phyloP scores from a whole-genome alignment of 2,329 filamentous ascomycete species.

The Plectosphaerella cucumerina region DNA sequence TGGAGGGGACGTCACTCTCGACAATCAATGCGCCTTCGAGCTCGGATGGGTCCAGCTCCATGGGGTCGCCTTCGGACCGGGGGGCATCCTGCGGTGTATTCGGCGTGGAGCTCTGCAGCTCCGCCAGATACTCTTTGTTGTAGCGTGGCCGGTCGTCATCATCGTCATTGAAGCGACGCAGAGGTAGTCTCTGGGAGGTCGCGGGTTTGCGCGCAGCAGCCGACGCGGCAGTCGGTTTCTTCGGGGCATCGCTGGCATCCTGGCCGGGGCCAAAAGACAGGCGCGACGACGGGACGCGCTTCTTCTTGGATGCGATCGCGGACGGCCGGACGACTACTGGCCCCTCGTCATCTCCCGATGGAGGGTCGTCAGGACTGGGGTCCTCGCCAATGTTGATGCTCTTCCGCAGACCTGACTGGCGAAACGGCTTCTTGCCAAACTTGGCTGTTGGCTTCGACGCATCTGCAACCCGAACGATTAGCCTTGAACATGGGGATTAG shows the following conservation, averaged over 20 bases:
- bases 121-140: constrained; percentile 79
- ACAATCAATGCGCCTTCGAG: constrained; percentile 64
- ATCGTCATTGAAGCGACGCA: constrained; percentile 46
- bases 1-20: constrained; percentile 33
- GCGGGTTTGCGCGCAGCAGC: constrained; percentile 55
- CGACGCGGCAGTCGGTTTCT: constrained; percentile 48
- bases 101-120: constrained; percentile 81
- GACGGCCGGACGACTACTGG: constrained; percentile 47
- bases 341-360: constrained; percentile 30
- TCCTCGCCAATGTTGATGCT: constrained; percentile 43
- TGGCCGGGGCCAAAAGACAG: constrained; percentile 70
- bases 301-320: constrained; percentile 56
- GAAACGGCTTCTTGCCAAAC: constrained; percentile 44
- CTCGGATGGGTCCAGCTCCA: constrained; percentile 55
- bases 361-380: constrained; percentile 31
- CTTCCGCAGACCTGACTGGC: constrained; percentile 56
- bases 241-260: constrained; percentile 48
- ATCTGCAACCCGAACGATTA: constrained; percentile 9
- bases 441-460: constrained; percentile 4
- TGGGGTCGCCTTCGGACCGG: constrained; percentile 43
- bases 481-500: too few relatives aligned
- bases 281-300: constrained; percentile 59
- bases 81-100: constrained; percentile 55
- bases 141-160: constrained; percentile 75
- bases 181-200: constrained; percentile 44